Evolutionary conservation across 2,329 filamentous ascomycete genomes (phyloP).

Genomic region (Ophiosphaerella korrae): DNA sequence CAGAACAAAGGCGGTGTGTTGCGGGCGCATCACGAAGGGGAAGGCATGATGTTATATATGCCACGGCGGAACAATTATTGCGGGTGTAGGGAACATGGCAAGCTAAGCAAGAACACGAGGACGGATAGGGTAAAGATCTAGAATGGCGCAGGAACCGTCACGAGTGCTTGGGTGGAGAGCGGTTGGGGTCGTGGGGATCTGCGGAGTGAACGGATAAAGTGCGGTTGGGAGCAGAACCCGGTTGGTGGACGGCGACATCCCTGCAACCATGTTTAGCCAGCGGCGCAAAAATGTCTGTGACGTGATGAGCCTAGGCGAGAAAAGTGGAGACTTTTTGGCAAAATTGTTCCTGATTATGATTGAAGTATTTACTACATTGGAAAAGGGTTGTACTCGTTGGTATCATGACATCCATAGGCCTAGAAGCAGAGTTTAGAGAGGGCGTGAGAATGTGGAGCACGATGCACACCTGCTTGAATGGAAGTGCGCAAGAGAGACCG

Average conservation of each 20-base stretch:
- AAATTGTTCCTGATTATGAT: neutral
- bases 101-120: constrained; percentile 25
- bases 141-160: constrained; percentile 13
- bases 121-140: constrained; percentile 14
- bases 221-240: constrained; percentile 24
- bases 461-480: constrained; percentile 17
- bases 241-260: constrained; percentile 25
- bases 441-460: constrained; percentile 6
- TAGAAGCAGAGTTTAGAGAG: constrained; percentile 5
- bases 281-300: neutral
- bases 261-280: neutral
- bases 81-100: constrained; percentile 22
- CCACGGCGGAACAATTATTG: constrained; percentile 12
- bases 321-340: neutral
- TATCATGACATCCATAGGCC: constrained; percentile 12
- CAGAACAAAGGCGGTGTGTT: neutral
- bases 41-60: constrained; percentile 11
- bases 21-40: neutral
- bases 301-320: neutral
- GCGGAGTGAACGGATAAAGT: constrained; percentile 42
- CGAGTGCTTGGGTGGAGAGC: constrained; percentile 24
- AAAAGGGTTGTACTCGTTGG: constrained; percentile 24
- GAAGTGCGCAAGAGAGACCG: too few relatives aligned
- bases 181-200: constrained; percentile 27
- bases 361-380: constrained; percentile 1